These are phyloP conservation scores for Podospora tetraspora DNA, from an alignment of 495 filamentous ascomycete genomes.

Conservation along the genomic window DNA sequence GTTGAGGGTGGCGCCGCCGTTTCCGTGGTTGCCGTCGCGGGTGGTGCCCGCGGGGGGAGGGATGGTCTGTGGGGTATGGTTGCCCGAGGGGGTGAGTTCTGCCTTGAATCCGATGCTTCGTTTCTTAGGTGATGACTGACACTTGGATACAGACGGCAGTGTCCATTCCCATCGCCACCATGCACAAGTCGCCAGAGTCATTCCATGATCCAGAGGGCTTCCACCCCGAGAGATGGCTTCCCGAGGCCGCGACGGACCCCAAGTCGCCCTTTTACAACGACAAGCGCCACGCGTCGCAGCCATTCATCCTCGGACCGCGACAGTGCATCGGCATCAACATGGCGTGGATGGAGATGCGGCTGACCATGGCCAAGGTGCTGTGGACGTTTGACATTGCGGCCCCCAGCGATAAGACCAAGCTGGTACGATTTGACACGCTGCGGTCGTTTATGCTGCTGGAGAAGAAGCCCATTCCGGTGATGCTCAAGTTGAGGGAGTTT, in stretches of 20 bases:
- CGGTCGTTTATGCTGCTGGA: conserved; percentile 9
- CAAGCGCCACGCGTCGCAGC: conserved; percentile 40
- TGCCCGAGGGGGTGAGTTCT: conserved; percentile 36
- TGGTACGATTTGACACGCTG: conserved; percentile 9
- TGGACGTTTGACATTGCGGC: conserved; percentile 47
- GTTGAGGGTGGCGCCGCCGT: conserved; percentile 50
- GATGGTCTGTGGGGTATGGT: conserved; percentile 39
- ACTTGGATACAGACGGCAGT: conserved; percentile 19
- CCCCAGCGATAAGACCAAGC: conserved; percentile 4
- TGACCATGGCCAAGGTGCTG: conserved; percentile 46
- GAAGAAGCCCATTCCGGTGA: not conserved
- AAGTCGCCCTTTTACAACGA: conserved; percentile 35
- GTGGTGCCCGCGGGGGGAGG: conserved; percentile 40
- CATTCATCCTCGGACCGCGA: conserved; percentile 50
- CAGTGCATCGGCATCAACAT: conserved; percentile 52
- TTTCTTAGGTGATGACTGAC: not conserved
- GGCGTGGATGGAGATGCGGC: conserved; percentile 47
- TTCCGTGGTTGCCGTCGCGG: conserved; percentile 38
- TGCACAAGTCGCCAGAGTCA: conserved; percentile 18
- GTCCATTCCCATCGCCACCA: conserved; percentile 28
- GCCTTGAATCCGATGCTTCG: not conserved
- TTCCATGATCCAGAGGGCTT: conserved; percentile 22
- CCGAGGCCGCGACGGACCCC: conserved; percentile 32
- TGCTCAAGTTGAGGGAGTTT: conserved; percentile 3
- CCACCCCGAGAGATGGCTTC: conserved; percentile 45